A percentile compares a stretch with the other conserved stretches of the same genome.
Evolutionary conservation across 768 basidiomycete species (phyloP).

Genomic region (Boletus rubroflammeus): DNA sequence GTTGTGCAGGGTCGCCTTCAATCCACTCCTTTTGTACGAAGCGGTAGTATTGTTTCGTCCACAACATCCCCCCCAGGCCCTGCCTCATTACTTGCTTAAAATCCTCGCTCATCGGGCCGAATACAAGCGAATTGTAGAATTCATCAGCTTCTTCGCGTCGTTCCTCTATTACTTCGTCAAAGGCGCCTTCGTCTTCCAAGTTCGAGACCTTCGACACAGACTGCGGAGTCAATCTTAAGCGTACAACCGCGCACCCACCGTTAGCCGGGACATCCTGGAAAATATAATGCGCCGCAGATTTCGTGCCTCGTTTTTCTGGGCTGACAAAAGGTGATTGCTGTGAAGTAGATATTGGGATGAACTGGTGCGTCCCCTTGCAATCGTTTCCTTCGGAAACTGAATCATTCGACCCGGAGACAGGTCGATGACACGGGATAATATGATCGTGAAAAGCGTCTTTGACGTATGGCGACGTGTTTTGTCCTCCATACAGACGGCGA

Average conservation of each 20-base stretch:
- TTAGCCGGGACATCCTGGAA: constrained; percentile 84
- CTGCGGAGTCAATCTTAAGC: constrained; percentile 84
- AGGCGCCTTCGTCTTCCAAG: constrained; percentile 81
- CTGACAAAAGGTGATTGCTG: constrained; percentile 58
- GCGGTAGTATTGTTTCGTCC: constrained; percentile 97
- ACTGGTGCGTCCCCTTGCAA: background rate
- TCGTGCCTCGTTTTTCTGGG: constrained; percentile 84
- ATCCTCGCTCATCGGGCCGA: constrained; percentile 88
- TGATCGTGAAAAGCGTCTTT: constrained; percentile 99
- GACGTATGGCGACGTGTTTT: constrained; percentile 77
- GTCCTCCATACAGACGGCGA: constrained; percentile 81
- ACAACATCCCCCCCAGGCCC: constrained; percentile 94
- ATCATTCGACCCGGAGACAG: constrained; percentile 37
- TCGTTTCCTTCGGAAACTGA: background rate
- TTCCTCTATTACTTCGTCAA: constrained; percentile 88
- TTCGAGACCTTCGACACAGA: constrained; percentile 72
- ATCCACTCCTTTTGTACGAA: constrained; percentile 98
- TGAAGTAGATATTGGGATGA: background rate
- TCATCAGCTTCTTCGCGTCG: constrained; percentile 92
- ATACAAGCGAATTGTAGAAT: constrained; percentile 80
- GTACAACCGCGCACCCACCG: constrained; percentile 93
- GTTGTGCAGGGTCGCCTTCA: constrained; percentile 92
- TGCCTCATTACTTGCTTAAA: constrained; percentile 95
- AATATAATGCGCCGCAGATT: constrained; percentile 87
- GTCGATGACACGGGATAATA: constrained; percentile 84